A percentile compares a stretch with the other conserved stretches of the same genome.
Evolutionary conservation across 192 early-diverging fungal genomes (phyloP).

Genomic region (Entomortierella parvispora): DNA sequence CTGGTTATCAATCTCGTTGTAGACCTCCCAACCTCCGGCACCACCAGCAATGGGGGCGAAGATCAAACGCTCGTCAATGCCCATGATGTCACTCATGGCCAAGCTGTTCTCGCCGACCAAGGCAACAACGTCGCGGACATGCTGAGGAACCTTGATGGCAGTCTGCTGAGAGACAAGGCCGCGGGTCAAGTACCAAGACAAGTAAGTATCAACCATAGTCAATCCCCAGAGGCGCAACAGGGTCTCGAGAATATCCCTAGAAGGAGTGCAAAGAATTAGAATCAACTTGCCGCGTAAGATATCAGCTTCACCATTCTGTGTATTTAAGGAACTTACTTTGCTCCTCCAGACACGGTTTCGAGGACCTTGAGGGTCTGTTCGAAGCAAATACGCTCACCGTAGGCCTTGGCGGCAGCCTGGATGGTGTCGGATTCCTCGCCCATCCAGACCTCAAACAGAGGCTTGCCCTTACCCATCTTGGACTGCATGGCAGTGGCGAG

Average conservation of each 20-base stretch:
- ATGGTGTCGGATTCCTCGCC: conserved; percentile 74
- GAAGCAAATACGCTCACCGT: conserved; percentile 71
- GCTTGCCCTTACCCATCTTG: conserved; percentile 59
- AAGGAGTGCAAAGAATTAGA: background rate
- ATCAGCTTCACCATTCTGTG: background rate
- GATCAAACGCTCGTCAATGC: conserved; percentile 66
- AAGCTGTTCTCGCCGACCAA: conserved; percentile 61
- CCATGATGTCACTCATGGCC: conserved; percentile 66
- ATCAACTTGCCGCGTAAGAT: too few species aligned
- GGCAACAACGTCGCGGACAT: conserved; percentile 61
- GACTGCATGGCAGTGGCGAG: conserved; percentile 60
- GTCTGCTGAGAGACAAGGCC: conserved; percentile 60
- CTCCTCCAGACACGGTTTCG: conserved; percentile 29
- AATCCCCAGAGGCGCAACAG: conserved; percentile 64
- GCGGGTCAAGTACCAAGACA: conserved; percentile 66
- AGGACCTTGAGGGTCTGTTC: conserved; percentile 64
- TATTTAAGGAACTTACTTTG: conserved; percentile 24
- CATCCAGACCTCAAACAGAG: conserved; percentile 83
- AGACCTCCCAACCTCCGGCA: conserved; percentile 69
- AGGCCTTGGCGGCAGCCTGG: conserved; percentile 71
- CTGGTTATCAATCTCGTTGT: conserved; percentile 72
- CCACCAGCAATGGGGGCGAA: conserved; percentile 74
- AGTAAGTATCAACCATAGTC: conserved; percentile 59
- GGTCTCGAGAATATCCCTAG: conserved; percentile 47
- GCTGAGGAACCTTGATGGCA: conserved; percentile 53